Base-by-base conservation (phyloP, 2,329 filamentous ascomycete genomes). In the Fusarium abutilonis region DNA sequence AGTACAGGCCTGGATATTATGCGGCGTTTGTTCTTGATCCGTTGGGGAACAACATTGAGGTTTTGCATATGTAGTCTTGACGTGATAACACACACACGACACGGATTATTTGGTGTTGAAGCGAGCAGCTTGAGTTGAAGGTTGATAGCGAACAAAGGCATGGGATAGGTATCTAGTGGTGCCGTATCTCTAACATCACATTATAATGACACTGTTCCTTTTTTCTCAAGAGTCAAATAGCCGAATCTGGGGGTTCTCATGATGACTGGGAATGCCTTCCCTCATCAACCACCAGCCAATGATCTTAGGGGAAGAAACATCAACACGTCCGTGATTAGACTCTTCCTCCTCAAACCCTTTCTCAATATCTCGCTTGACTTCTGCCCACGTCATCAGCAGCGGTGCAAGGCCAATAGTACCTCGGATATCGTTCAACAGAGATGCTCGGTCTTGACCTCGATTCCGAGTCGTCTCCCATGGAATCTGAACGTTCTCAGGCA, bases 1-100 rank as follows among this genome's bases (percentile, higher is more conserved):
- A 80, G 13, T 84, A 83, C 64, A 74, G 75, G 40, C 66, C 76
- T 13, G 73, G 74, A 6, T 85, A 84, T 67, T 85, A 83, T 48
- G 82, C 69, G 2, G 80, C 82, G 1, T 85, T 81, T 71, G 74
- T 84, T 6, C 67, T 77, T 36, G 82, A 84, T 64, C 80, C 81
- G 2, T 70, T 75, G 4, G 82, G 82, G 0, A 84, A 84, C 64
- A 85, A 85, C 61, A 77, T 84, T 40, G 83, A 85, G 71, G 76
- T 76, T 47, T 74, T 82, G 23, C 64, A 71, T 39, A 14, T 70
- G 43, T 50, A 58, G 34, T 42, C 15, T 51, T 15, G 23, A 8
- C n/a, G 23, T 6, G 13, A 44, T 21, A 44, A 38, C 35, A 31
- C 52, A 31, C 52, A 19, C 17, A 9, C 11, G 19, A 10, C 21